phyloP scores from a whole-genome alignment of 805 yeast genomes.

The Pichia sporocuriosa region DNA sequence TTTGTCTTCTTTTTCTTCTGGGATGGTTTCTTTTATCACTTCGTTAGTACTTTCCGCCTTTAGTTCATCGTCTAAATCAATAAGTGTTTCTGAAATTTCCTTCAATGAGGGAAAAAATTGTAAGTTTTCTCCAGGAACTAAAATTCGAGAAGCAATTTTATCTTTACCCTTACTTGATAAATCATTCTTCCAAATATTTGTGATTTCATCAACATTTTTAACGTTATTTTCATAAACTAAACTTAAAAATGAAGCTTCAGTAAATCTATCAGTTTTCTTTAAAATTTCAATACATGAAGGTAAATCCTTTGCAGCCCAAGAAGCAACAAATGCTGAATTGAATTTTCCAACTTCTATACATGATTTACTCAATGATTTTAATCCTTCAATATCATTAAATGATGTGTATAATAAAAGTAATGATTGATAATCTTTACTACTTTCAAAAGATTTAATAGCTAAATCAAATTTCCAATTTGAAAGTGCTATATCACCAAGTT shows the following conservation, averaged over 20 bases:
- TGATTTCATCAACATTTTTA: constrained; percentile 37
- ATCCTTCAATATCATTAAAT: constrained; percentile 57
- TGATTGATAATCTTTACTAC: constrained; percentile 77
- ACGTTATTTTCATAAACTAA: constrained; percentile 54
- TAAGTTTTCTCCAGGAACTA: constrained; percentile 33
- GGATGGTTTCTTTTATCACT: constrained; percentile 12
- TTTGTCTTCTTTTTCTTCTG: constrained; percentile 15
- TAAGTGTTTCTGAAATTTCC: constrained; percentile 25
- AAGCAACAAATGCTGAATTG: constrained; percentile 86
- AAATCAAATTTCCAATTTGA: constrained; percentile 69
- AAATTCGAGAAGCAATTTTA: constrained; percentile 56
- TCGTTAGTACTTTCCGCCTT: constrained; percentile 2
- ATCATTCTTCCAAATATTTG: constrained; percentile 61
- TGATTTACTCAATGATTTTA: constrained; percentile 54
- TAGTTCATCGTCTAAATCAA: constrained; percentile 21
- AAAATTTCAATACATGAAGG: constrained; percentile 58
- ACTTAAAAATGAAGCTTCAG: constrained; percentile 83
- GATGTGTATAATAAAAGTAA: constrained; percentile 78
- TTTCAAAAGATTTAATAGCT: constrained; percentile 73
- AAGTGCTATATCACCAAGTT: constrained; percentile 83
- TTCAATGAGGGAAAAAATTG: constrained; percentile 37
- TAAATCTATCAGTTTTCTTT: constrained; percentile 55
- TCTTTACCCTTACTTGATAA: constrained; percentile 46
- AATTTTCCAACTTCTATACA: constrained; percentile 74
- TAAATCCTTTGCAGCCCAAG: constrained; percentile 78